Base-by-base conservation (phyloP, 495 filamentous ascomycete genomes). In the Talaromyces proteolyticus region DNA sequence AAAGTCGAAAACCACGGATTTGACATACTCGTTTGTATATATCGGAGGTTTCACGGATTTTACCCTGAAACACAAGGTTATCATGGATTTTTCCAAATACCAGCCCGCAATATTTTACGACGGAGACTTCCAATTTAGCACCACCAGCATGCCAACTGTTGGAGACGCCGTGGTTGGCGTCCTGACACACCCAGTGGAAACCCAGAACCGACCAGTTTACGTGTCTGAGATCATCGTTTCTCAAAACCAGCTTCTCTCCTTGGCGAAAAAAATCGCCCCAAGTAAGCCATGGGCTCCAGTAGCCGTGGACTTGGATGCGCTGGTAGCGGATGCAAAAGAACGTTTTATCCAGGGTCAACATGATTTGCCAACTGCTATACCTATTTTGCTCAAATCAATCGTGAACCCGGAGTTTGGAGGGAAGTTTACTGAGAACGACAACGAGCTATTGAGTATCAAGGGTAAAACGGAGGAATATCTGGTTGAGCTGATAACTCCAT, bases 21-120 rank as follows among this genome's bases (percentile, higher is more conserved):
- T 86, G 29, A 73, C 60, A 0, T 86, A 77, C 67, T 81, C 73
- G 0, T 60, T 68, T 0, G 40, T 84, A 14, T 64, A 68, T 3
- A 79, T 56, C 22, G 80, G 81, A 0, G 52, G 60, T 1, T 80
- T 79, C 54, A 58, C 78, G n/a, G 76, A 79, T 57, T 76, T 73
- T 72, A 74, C 71, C 14, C 53, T 84, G 10, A 50, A 64, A 14
- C 21, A 12, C 26, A 39, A 25, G 16, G 16, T 52, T 12, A 22
- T 52, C 10, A 23, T 52, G 49, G 16, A 52, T 16, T 36, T 44
- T 16, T 37, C 25, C 0, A 19, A 19, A 2, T 39, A 37, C 10
- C 11, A 44, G 6, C 42, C 57, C 3, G 44, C 26, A 1, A 51
- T 67, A 7, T 59, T 54, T 39, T 57, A 66, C 39, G 59, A 54